Evolutionary conservation across 2,329 filamentous ascomycete species (phyloP).

Genomic region (Xylariaceae sp.): DNA sequence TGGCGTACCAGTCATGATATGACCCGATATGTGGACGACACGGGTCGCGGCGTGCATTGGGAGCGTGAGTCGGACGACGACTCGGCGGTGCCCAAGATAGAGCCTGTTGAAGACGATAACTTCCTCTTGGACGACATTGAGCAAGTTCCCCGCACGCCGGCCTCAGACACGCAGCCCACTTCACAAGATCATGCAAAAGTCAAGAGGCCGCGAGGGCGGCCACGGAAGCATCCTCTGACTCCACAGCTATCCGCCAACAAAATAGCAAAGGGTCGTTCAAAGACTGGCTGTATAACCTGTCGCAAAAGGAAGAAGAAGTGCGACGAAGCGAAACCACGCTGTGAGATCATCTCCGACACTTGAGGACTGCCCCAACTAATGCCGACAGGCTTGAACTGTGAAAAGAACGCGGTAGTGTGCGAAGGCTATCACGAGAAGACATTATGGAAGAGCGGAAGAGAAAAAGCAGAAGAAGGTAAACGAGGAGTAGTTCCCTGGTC

Average conservation of each 20-base stretch:
- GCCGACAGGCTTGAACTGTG: slow-evolving; percentile 71
- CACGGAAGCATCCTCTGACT: slow-evolving; percentile 72
- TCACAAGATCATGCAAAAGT: slow-evolving; percentile 36
- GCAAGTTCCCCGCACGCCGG: slow-evolving; percentile 36
- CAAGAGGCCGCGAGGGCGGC: slow-evolving; percentile 72
- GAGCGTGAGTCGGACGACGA: slow-evolving; percentile 44
- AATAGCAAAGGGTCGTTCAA: slow-evolving; percentile 70
- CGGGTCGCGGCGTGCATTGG: slow-evolving; percentile 43
- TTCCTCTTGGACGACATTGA: slow-evolving; percentile 51
- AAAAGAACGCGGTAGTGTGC: slow-evolving; percentile 89
- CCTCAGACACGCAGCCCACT: slow-evolving; percentile 18
- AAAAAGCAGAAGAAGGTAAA: slow-evolving; percentile 66
- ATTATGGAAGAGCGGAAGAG: slow-evolving; percentile 81
- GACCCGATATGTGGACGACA: slow-evolving; percentile 31
- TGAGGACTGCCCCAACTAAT: slow-evolving; percentile 2
- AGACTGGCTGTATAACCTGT: slow-evolving; percentile 65
- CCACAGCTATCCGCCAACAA: slow-evolving; percentile 59
- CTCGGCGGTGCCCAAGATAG: slow-evolving; percentile 50
- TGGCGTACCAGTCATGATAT: slow-evolving; percentile 42
- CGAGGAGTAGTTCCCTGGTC: background rate
- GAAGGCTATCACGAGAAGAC: slow-evolving; percentile 86
- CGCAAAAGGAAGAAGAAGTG: slow-evolving; percentile 70
- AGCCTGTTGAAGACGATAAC: slow-evolving; percentile 53
- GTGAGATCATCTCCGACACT: slow-evolving; percentile 33
- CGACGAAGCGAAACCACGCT: slow-evolving; percentile 64